Conservation (phyloP, 495 filamentous ascomycete genomes). For the Tuber umbilicatum region DNA sequence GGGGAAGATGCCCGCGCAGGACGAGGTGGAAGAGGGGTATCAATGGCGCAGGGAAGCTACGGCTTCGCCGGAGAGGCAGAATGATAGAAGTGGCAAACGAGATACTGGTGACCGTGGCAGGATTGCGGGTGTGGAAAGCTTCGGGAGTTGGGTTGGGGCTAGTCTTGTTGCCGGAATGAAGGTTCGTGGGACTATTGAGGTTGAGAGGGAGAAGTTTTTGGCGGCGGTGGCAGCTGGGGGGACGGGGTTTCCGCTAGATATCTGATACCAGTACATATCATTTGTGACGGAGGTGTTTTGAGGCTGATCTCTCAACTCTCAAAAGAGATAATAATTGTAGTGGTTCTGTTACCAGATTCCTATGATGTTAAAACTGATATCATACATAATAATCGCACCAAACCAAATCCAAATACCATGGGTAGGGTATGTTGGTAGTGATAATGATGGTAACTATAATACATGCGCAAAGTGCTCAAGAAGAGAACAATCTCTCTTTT, state of each 20-base stretch:
- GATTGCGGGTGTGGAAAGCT: conserved; percentile 68
- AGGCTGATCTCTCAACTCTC: background rate
- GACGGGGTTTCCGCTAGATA: conserved; percentile 32
- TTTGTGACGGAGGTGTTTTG: background rate
- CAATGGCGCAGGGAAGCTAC: conserved; percentile 31
- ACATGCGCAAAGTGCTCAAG: background rate
- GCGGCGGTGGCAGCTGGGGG: conserved; percentile 32
- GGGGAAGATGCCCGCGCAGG: background rate
- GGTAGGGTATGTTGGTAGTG: background rate
- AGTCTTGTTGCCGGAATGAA: conserved; percentile 74
- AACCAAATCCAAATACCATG: background rate
- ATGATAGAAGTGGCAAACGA: background rate
- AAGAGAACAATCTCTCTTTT: background rate
- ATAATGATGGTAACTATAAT: background rate
- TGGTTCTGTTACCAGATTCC: background rate
- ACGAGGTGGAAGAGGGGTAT: conserved; percentile 2
- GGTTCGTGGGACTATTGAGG: conserved; percentile 67
- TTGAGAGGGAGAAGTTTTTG: conserved; percentile 63
- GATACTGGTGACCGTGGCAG: conserved; percentile 45
- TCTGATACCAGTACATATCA: conserved; percentile 19
- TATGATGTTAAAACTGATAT: background rate
- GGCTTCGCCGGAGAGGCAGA: conserved; percentile 12
- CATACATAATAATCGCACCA: background rate
- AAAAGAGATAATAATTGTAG: background rate
- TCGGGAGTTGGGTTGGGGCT: conserved; percentile 84